Evolutionary conservation across 2,329 filamentous ascomycete genomes (phyloP).

Genomic region (Penicillium occitanis): DNA sequence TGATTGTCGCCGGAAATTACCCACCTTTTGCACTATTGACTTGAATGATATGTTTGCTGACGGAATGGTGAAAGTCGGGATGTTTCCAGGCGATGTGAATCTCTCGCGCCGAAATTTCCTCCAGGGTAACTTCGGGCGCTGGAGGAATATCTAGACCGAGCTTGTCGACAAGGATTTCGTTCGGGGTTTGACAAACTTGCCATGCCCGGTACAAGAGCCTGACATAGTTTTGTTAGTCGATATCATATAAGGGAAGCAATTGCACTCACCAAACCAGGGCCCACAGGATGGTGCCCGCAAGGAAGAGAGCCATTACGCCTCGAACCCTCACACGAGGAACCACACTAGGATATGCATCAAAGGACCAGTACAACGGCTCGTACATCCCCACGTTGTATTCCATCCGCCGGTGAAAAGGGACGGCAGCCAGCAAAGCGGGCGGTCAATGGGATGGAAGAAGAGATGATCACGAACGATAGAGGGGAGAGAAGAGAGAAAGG

Average conservation of each 20-base stretch:
- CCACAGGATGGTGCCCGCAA: slow-evolving; percentile 50
- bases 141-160: slow-evolving; percentile 93
- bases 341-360: slow-evolving; percentile 48
- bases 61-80: slow-evolving; percentile 64
- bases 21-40: slow-evolving; percentile 88
- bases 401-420: slow-evolving; percentile 20
- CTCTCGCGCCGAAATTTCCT: slow-evolving; percentile 82
- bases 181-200: slow-evolving; percentile 85
- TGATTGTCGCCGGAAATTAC: neutral
- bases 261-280: slow-evolving; percentile 49
- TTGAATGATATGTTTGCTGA: slow-evolving; percentile 86
- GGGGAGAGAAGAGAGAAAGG: neutral
- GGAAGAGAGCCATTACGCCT: slow-evolving; percentile 52
- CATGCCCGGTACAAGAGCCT: slow-evolving; percentile 85
- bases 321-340: slow-evolving; percentile 49
- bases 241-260: slow-evolving; percentile 4
- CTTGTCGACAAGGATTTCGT: slow-evolving; percentile 84
- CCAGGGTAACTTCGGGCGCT: slow-evolving; percentile 82
- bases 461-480: neutral
- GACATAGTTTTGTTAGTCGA: slow-evolving; percentile 14
- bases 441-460: slow-evolving; percentile 3
- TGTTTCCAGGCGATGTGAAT: slow-evolving; percentile 90
- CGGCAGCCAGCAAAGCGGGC: slow-evolving; percentile 18
- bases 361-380: slow-evolving; percentile 47
- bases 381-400: slow-evolving; percentile 45